These are phyloP conservation scores for Aspergillus novofumigatus DNA, from an alignment of 2,329 filamentous ascomycete species.

Conservation along the genomic window DNA sequence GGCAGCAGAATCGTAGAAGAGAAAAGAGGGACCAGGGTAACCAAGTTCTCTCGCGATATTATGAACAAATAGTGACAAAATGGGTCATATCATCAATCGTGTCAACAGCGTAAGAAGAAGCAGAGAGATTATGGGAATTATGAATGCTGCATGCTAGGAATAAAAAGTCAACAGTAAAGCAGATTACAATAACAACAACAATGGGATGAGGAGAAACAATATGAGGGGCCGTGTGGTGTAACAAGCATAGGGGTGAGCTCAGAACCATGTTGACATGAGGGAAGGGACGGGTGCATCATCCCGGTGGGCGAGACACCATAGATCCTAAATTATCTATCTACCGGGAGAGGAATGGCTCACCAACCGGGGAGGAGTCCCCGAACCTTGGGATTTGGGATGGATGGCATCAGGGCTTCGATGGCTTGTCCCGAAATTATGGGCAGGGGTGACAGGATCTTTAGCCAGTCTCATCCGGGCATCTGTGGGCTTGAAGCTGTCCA, in stretches of 20 bases:
- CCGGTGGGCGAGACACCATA: constrained; percentile 3
- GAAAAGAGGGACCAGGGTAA: neutral
- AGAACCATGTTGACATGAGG: constrained; percentile 3
- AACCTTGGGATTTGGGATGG: constrained; percentile 12
- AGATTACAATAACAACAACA: neutral
- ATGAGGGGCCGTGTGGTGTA: constrained; percentile 1
- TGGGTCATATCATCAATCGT: neutral
- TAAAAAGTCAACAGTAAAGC: neutral
- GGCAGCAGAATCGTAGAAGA: neutral
- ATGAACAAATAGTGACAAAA: neutral
- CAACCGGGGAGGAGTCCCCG: constrained; percentile 5
- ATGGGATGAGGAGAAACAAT: constrained; percentile 1
- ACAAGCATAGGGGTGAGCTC: constrained; percentile 2
- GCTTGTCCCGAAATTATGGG: constrained; percentile 7
- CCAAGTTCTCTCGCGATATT: neutral
- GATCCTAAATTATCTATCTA: constrained; percentile 11
- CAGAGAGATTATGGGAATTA: neutral
- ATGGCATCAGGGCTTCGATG: constrained; percentile 10
- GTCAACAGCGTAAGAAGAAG: neutral
- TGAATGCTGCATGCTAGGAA: neutral
- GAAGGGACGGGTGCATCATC: constrained; percentile 2
- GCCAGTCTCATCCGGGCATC: neutral
- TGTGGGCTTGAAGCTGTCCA: neutral
- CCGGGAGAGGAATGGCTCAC: constrained; percentile 6
- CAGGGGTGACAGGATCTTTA: constrained; percentile 8